These are phyloP conservation scores for Phycomyces nitens DNA, from an alignment of 192 early-diverging fungal genomes.

Conservation along the genomic window DNA sequence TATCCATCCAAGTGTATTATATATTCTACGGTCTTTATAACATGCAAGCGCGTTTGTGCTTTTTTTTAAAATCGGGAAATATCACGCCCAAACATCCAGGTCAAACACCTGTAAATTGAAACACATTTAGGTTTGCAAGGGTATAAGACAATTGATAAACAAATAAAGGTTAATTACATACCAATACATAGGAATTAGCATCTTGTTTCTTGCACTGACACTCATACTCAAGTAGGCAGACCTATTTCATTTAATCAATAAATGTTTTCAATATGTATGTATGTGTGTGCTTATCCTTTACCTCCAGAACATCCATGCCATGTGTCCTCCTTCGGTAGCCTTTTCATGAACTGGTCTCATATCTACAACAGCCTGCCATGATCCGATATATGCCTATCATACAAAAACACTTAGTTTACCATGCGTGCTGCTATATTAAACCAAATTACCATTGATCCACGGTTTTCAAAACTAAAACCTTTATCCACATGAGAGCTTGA, in stretches of 20 bases:
- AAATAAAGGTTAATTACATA: conserved; percentile 5
- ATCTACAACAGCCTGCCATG: conserved; percentile 54
- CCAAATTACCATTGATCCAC: conserved; percentile 47
- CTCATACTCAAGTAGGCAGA: conserved; percentile 69
- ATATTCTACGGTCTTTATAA: too few species aligned
- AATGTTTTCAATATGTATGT: background rate
- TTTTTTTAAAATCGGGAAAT: conserved; percentile 23
- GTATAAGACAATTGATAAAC: background rate
- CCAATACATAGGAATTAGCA: conserved; percentile 74
- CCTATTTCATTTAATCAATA: conserved; percentile 17
- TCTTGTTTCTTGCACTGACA: conserved; percentile 64
- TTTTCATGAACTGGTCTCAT: conserved; percentile 47
- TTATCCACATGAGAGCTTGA: conserved; percentile 18
- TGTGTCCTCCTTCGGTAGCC: conserved; percentile 44
- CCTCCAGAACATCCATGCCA: conserved; percentile 66
- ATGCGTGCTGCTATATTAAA: too few species aligned
- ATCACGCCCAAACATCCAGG: conserved; percentile 27
- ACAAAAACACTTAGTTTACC: background rate
- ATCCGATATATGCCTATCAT: conserved; percentile 60
- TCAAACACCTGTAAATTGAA: conserved; percentile 13
- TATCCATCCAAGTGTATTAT: too few species aligned
- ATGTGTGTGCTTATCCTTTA: background rate
- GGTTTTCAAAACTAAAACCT: conserved; percentile 58
- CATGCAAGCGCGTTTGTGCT: too few species aligned
- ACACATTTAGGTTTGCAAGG: background rate